These are phyloP conservation scores for Cornus controversa DNA, from an alignment of 148 eudicot species.

Conservation along the genomic window DNA sequence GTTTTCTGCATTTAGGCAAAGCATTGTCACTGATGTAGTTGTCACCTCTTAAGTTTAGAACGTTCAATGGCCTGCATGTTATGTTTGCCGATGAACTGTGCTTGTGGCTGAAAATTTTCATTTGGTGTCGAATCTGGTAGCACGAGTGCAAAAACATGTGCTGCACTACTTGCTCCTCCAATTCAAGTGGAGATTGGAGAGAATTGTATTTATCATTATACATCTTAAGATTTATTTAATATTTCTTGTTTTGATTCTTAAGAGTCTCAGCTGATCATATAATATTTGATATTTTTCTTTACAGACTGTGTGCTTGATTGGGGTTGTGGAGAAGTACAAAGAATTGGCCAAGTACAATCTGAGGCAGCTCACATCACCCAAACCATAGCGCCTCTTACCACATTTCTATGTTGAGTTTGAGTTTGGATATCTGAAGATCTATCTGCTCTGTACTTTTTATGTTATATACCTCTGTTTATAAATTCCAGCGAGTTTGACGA, in stretches of 20 bases:
- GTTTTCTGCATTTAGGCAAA: too few relatives aligned
- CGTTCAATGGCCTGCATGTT: too few relatives aligned
- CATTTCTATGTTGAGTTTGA: conserved; percentile 7
- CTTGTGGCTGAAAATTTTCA: background rate
- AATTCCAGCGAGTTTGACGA: background rate
- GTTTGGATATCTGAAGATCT: background rate
- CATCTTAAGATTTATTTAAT: background rate
- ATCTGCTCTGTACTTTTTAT: background rate
- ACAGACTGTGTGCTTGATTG: conserved; percentile 93
- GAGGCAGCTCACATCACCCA: conserved; percentile 75
- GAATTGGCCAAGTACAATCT: conserved; percentile 86
- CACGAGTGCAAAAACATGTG: background rate
- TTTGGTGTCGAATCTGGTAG: background rate
- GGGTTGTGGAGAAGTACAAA: conserved; percentile 93
- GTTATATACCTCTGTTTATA: background rate
- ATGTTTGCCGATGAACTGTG: background rate
- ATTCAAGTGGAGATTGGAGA: background rate
- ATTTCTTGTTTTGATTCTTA: background rate
- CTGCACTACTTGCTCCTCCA: background rate
- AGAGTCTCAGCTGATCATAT: background rate
- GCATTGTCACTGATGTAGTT: background rate
- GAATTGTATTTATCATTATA: background rate
- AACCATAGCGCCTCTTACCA: conserved; percentile 13
- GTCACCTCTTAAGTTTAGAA: background rate
- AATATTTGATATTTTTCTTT: conserved; percentile 6